A percentile compares a stretch with the other conserved stretches of the same genome.
Conservation (phyloP, 1,284 basidiomycete species). For the Boletellus deceptivus region DNA sequence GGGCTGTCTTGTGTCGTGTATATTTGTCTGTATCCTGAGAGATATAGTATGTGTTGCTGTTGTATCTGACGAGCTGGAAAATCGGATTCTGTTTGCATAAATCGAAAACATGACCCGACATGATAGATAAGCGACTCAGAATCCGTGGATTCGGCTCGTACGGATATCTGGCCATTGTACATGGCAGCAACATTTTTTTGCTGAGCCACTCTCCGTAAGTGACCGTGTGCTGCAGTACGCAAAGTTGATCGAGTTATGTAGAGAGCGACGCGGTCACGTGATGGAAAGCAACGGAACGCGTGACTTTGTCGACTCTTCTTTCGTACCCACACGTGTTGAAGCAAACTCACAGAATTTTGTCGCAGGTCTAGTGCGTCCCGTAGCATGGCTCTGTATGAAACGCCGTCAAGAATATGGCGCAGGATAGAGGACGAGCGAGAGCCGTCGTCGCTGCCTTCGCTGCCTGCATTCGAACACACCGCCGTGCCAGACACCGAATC, state of each 20-base stretch:
- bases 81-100: background rate
- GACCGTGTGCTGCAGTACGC: no score
- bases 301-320: conserved; percentile 7
- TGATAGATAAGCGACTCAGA: no score
- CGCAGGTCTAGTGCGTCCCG: background rate
- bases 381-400: conserved; percentile 55
- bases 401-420: conserved; percentile 76
- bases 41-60: background rate
- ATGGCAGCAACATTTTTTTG: no score
- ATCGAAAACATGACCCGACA: no score
- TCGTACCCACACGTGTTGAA: background rate
- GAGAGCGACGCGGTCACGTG: conserved; percentile 24
- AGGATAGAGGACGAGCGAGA: conserved; percentile 72
- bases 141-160: no score
- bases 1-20: conserved; percentile 5
- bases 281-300: conserved; percentile 19
- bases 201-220: no score
- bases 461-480: conserved; percentile 67
- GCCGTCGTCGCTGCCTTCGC: conserved; percentile 74
- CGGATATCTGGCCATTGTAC: background rate
- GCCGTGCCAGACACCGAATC: conserved; percentile 35
- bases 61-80: background rate
- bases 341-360: background rate
- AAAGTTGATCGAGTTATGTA: background rate
- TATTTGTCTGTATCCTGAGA: conserved; percentile 10